Percentiles rank a stretch among this genome's conserved stretches.
Evolutionary conservation across 352 stramenopile species (phyloP).

Genomic region (Globisporangium splendens): DNA sequence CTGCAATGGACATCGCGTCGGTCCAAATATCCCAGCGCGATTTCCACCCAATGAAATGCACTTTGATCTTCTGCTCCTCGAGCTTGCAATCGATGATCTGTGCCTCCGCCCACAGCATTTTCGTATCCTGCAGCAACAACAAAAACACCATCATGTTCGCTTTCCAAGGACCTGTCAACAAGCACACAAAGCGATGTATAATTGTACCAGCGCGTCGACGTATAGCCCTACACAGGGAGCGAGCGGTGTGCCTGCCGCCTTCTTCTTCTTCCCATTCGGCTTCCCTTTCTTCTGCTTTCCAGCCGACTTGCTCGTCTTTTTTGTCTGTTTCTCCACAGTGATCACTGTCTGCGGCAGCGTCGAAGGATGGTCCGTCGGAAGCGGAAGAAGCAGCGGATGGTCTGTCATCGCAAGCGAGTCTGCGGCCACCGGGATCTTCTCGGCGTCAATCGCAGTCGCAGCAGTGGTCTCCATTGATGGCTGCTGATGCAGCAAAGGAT

Average conservation of each 20-base stretch:
- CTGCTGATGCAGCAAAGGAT: background rate
- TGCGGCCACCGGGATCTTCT: background rate
- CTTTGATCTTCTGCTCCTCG: constrained; percentile 54
- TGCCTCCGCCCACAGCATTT: constrained; percentile 67
- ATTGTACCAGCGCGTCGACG: constrained; percentile 53
- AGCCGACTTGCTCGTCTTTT: constrained; percentile 20
- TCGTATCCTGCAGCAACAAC: constrained; percentile 39
- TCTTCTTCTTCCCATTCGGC: constrained; percentile 11
- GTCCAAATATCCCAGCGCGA: constrained; percentile 74
- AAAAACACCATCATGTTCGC: background rate
- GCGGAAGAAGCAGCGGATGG: no score
- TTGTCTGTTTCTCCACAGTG: constrained; percentile 24
- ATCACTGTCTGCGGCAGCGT: background rate
- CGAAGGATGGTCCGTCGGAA: no score
- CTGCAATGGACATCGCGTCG: constrained; percentile 57
- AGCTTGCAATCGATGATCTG: constrained; percentile 66
- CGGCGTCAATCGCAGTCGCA: background rate
- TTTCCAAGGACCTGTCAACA: background rate
- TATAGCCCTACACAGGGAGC: constrained; percentile 53
- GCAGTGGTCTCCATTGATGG: background rate
- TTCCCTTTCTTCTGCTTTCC: constrained; percentile 20
- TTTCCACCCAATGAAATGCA: constrained; percentile 70
- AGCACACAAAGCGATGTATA: background rate
- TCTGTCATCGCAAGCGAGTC: constrained; percentile 1
- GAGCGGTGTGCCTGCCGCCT: background rate